phyloP scores from a whole-genome alignment of 192 early-diverging fungal genomes.

The Chytriomyces confervae region DNA sequence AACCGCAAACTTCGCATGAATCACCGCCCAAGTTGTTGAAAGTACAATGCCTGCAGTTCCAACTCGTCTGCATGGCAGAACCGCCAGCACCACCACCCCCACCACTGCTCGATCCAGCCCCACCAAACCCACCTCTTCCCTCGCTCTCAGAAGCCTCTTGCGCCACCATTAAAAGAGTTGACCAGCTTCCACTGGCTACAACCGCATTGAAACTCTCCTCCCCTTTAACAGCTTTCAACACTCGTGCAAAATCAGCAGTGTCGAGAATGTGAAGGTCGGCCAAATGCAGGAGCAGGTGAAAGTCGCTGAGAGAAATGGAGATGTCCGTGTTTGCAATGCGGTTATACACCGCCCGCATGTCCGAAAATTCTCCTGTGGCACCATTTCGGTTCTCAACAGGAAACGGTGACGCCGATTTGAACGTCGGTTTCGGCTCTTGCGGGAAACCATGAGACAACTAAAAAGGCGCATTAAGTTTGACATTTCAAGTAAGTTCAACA shows the following conservation, averaged over 20 bases:
- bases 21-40: constrained; percentile 69
- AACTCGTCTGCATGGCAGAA: constrained; percentile 36
- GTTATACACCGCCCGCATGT: constrained; percentile 63
- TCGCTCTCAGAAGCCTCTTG: constrained; percentile 26
- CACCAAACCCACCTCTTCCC: not conserved
- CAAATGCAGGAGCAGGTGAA: constrained; percentile 83
- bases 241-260: constrained; percentile 40
- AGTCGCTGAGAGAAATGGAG: constrained; percentile 72
- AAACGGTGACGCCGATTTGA: constrained; percentile 65
- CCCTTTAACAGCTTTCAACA: constrained; percentile 26
- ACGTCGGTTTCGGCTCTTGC: constrained; percentile 74
- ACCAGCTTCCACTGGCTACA: constrained; percentile 65
- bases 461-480: constrained; percentile 19
- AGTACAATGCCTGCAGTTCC: constrained; percentile 82
- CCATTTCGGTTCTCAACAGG: constrained; percentile 81
- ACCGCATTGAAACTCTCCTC: constrained; percentile 58
- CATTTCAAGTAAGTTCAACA: not conserved
- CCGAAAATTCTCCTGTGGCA: constrained; percentile 47
- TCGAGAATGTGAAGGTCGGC: constrained; percentile 70
- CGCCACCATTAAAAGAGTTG: constrained; percentile 70
- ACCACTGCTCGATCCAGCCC: not conserved
- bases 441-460: constrained; percentile 90
- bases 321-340: constrained; percentile 58
- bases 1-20: constrained; percentile 84
- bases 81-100: constrained; percentile 41